phyloP scores from a whole-genome alignment of 148 eudicot species.

The Spergularia marina region DNA sequence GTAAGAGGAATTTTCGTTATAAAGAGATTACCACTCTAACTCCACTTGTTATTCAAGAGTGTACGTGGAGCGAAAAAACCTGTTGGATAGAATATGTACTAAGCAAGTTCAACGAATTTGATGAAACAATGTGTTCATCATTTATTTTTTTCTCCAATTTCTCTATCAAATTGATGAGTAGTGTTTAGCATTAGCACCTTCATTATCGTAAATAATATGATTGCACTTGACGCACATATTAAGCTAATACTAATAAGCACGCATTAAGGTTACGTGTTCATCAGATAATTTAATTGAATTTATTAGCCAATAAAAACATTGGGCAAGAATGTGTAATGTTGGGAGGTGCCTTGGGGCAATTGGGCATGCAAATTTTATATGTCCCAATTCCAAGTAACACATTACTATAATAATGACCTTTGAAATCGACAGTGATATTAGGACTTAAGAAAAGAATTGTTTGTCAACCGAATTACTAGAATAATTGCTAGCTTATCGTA shows the following conservation, averaged over 20 bases:
- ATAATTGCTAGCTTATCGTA: not conserved
- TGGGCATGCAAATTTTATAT: not conserved
- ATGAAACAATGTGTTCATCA: not conserved
- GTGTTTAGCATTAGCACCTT: not conserved
- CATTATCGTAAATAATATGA: not conserved
- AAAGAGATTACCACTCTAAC: too few relatives aligned
- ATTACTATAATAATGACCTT: not conserved
- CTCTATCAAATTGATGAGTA: too few relatives aligned
- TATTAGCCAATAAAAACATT: too few relatives aligned
- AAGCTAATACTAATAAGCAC: too few relatives aligned
- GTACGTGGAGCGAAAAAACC: not conserved
- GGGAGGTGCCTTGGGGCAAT: not conserved
- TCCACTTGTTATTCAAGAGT: not conserved
- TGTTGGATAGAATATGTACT: not conserved
- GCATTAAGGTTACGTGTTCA: not conserved
- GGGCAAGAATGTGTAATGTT: conserved; percentile 5
- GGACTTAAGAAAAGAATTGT: not conserved
- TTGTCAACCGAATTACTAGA: conserved; percentile 12
- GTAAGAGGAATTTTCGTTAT: too few relatives aligned
- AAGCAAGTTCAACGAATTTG: conserved; percentile 12
- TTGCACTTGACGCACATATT: conserved; percentile 13
- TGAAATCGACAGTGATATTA: conserved; percentile 14
- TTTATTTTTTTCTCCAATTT: too few relatives aligned
- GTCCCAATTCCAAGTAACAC: conserved; percentile 12
- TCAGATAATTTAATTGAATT: not conserved